Evolutionary conservation across 352 stramenopile genomes (phyloP).

Genomic region (Phytopythium mirpurense): DNA sequence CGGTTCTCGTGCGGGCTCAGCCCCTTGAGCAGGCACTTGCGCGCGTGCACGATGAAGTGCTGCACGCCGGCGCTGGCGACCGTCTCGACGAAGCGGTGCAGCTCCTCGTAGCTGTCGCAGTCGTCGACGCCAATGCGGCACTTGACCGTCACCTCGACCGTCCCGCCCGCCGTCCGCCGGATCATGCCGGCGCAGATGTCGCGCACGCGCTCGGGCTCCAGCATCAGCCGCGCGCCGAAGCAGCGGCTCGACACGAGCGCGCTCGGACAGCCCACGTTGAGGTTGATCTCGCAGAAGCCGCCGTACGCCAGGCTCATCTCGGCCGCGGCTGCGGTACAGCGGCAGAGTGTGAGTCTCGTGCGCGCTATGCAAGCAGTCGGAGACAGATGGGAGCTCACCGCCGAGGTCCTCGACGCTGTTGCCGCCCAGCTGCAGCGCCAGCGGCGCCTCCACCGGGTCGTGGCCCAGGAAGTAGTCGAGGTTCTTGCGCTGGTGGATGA

Average conservation of each 20-base stretch:
- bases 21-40: slow-evolving; percentile 96
- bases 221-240: slow-evolving; percentile 98
- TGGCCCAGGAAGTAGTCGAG: slow-evolving; percentile 89
- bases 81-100: slow-evolving; percentile 92
- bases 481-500: slow-evolving; percentile 82
- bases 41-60: slow-evolving; percentile 97
- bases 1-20: slow-evolving; percentile 96
- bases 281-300: slow-evolving; percentile 93
- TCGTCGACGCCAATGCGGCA: slow-evolving; percentile 97
- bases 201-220: slow-evolving; percentile 92
- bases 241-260: slow-evolving; percentile 70
- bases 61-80: slow-evolving; percentile 88
- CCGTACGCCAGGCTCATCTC: slow-evolving; percentile 79
- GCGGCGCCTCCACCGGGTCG: slow-evolving; percentile 71
- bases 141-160: slow-evolving; percentile 94
- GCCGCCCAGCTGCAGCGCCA: slow-evolving; percentile 94
- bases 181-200: slow-evolving; percentile 90
- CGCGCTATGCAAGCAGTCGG: no score
- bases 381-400: slow-evolving; percentile 20
- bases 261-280: slow-evolving; percentile 96
- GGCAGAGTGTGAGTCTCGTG: not conserved
- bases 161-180: slow-evolving; percentile 14
- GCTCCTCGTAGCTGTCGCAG: slow-evolving; percentile 89
- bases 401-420: slow-evolving; percentile 83
- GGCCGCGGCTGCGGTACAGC: slow-evolving; percentile 42